Conservation (phyloP, 202 grass and related monocot genomes). For the Cymbopogon flexuosus region DNA sequence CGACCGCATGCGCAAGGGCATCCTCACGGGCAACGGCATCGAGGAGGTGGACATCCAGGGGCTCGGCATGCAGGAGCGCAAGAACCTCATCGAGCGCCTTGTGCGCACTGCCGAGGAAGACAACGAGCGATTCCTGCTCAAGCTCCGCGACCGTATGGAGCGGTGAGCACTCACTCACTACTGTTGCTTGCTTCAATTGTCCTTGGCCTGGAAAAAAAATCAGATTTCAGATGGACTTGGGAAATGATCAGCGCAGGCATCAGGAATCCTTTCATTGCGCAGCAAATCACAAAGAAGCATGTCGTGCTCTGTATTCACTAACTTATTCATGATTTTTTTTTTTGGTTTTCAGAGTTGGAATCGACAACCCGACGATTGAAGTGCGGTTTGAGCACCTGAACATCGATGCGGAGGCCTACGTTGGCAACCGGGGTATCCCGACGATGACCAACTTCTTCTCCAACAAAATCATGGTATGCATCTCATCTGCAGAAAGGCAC, state of each 20-base stretch:
- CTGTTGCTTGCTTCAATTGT: too few relatives aligned
- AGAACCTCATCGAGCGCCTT: slow-evolving; percentile 79
- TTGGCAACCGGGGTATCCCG: slow-evolving; percentile 67
- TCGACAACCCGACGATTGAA: slow-evolving; percentile 85
- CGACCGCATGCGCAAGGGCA: slow-evolving; percentile 77
- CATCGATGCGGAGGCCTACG: slow-evolving; percentile 70
- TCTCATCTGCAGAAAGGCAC: background rate
- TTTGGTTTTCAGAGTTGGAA: slow-evolving; percentile 61
- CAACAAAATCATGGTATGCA: slow-evolving; percentile 74
- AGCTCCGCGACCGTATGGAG: slow-evolving; percentile 84
- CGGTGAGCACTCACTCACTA: slow-evolving; percentile 22
- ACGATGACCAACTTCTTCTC: slow-evolving; percentile 90
- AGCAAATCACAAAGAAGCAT: background rate
- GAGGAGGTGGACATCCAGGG: slow-evolving; percentile 63
- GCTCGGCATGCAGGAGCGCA: slow-evolving; percentile 59
- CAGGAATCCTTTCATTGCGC: too few relatives aligned
- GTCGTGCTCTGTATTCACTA: too few relatives aligned
- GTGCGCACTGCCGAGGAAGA: slow-evolving; percentile 85
- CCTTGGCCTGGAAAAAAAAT: too few relatives aligned
- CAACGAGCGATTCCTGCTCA: slow-evolving; percentile 86
- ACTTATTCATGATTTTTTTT: background rate
- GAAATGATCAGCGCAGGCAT: too few relatives aligned
- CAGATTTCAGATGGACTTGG: too few relatives aligned
- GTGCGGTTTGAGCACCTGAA: slow-evolving; percentile 76
- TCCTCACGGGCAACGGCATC: slow-evolving; percentile 17